phyloP scores from a whole-genome alignment of 192 early-diverging fungal genomes.

The Coemansia sp. region DNA sequence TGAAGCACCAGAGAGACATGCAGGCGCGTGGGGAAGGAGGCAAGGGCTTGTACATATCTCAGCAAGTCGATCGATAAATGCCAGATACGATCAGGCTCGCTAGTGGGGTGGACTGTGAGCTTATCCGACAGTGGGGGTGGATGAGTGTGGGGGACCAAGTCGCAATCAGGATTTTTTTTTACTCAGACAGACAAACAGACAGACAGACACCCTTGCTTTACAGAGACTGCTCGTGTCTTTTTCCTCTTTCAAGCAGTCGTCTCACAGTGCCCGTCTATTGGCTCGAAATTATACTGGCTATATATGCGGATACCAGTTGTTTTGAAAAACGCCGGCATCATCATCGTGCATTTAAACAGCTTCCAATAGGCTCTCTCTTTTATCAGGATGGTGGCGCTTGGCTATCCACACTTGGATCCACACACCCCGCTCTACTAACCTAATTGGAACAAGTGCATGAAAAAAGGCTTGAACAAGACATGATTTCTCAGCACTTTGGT shows the following conservation, averaged over 20 bases:
- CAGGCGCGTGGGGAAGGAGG: not conserved
- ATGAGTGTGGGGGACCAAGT: not conserved
- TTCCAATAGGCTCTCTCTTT: not conserved
- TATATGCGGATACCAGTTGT: not conserved
- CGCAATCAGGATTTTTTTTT: not conserved
- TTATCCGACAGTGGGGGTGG: not conserved
- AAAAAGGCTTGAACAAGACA: not conserved
- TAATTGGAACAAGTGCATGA: not conserved
- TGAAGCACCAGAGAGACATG: not conserved
- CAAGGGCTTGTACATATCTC: not conserved
- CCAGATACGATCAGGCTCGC: constrained; percentile 1
- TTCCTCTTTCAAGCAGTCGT: not conserved
- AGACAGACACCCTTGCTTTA: too few species aligned
- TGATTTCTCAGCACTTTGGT: not conserved
- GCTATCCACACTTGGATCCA: too few species aligned
- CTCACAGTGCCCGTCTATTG: constrained; percentile 1
- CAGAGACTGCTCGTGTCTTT: not conserved
- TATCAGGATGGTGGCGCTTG: not conserved
- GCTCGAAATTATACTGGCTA: not conserved
- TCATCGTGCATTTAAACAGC: not conserved
- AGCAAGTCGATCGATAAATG: constrained; percentile 5
- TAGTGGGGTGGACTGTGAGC: constrained; percentile 1
- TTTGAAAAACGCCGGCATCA: not conserved
- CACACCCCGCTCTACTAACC: not conserved
- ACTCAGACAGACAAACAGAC: not conserved